These are phyloP conservation scores for Pontederia paniculata DNA, from an alignment of 176 grass and related monocot genomes.

Conservation along the genomic window DNA sequence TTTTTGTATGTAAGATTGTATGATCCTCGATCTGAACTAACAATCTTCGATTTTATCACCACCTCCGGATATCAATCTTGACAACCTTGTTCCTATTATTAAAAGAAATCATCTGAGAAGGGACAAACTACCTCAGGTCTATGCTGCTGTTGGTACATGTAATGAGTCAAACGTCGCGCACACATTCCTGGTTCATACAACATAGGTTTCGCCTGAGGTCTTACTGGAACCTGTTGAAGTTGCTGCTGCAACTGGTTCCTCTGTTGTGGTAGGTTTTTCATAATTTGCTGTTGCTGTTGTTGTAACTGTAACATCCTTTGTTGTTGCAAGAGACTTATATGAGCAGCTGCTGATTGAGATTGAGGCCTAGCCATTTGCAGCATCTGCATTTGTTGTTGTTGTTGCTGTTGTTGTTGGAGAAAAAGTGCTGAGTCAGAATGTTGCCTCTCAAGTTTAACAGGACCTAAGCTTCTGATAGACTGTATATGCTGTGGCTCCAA, in stretches of 20 bases:
- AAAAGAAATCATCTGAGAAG: too few relatives aligned
- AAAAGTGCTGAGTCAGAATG: constrained; percentile 24
- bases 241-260: constrained; percentile 20
- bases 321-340: constrained; percentile 21
- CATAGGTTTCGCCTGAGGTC: constrained; percentile 12
- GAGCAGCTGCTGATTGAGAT: constrained; percentile 7
- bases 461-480: constrained; percentile 1
- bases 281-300: constrained; percentile 24
- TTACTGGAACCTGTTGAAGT: constrained; percentile 12
- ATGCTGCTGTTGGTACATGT: constrained; percentile 34
- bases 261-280: constrained; percentile 23
- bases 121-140: constrained; percentile 21
- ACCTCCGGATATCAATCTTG: too few relatives aligned
- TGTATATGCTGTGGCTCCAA: constrained; percentile 13
- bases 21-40: too few relatives aligned
- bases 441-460: constrained; percentile 28
- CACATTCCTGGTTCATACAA: constrained; percentile 34
- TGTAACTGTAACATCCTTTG: constrained; percentile 22
- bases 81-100: too few relatives aligned
- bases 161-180: constrained; percentile 22
- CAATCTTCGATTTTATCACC: too few relatives aligned
- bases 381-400: constrained; percentile 16
- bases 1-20: too few relatives aligned
- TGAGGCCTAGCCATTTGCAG: constrained; percentile 11
- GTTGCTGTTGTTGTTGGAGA: constrained; percentile 17